phyloP scores from a whole-genome alignment of 2,329 filamentous ascomycete genomes.

The Lasiodiplodia sp. region DNA sequence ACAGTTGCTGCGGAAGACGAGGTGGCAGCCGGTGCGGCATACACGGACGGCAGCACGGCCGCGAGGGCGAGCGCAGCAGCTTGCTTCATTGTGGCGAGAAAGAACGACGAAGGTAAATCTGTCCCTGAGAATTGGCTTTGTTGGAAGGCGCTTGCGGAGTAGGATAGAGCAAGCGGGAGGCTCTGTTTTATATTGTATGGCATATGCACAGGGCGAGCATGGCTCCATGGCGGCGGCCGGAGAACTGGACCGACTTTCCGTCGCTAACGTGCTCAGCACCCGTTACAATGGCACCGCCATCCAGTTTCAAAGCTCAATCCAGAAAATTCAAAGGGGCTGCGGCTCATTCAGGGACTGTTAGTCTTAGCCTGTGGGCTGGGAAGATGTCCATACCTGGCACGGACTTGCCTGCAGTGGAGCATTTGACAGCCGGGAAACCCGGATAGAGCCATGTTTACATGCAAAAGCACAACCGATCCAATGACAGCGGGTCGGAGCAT shows the following conservation, averaged over 20 bases:
- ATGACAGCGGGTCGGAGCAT: background rate
- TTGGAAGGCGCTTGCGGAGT: background rate
- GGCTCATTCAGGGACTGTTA: constrained; percentile 13
- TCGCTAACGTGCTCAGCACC: background rate
- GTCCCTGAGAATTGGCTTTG: constrained; percentile 1
- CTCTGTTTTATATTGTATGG: constrained; percentile 4
- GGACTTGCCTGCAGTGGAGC: constrained; percentile 16
- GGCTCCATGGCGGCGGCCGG: constrained; percentile 12
- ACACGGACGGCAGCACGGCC: constrained; percentile 17
- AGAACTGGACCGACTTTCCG: constrained; percentile 22
- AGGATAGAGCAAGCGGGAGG: background rate
- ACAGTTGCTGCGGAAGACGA: constrained; percentile 3
- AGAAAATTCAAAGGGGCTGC: constrained; percentile 7
- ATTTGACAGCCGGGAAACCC: constrained; percentile 9
- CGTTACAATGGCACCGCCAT: constrained; percentile 23
- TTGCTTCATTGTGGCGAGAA: constrained; percentile 21
- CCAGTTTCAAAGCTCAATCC: background rate
- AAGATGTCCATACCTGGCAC: constrained; percentile 4
- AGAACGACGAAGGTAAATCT: background rate
- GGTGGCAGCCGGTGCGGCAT: background rate
- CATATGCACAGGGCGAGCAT: constrained; percentile 1
- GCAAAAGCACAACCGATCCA: constrained; percentile 8
- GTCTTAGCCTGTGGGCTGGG: constrained; percentile 17
- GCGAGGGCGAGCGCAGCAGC: constrained; percentile 19
- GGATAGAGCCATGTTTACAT: constrained; percentile 6